Percentiles rank a stretch among this genome's conserved stretches.
These are phyloP conservation scores for Cytospora mali DNA, from an alignment of 2,329 filamentous ascomycete species.

Conservation along the genomic window DNA sequence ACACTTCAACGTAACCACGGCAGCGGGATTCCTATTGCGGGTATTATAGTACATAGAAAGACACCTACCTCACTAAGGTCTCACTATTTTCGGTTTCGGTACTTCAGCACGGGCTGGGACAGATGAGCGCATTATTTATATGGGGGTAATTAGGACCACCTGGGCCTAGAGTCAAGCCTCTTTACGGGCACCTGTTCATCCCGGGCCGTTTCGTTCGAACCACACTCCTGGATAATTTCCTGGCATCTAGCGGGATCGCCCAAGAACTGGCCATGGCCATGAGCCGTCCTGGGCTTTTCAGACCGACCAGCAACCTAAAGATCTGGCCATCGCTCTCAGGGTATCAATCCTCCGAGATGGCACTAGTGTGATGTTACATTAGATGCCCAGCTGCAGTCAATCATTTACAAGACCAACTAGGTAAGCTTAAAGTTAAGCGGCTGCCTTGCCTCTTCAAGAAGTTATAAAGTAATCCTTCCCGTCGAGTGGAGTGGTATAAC, in stretches of 20 bases:
- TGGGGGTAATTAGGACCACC: not conserved
- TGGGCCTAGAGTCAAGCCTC: not conserved
- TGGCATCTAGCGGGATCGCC: not conserved
- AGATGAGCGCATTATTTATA: not conserved
- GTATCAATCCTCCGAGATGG: not conserved
- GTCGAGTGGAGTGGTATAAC: not conserved
- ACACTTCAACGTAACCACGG: not conserved
- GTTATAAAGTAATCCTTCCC: not conserved
- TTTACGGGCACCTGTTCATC: not conserved
- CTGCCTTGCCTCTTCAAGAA: not conserved
- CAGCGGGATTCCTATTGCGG: conserved; percentile 5
- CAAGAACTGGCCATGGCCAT: not conserved
- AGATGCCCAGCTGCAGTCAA: not conserved
- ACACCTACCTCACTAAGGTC: not conserved
- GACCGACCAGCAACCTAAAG: not conserved
- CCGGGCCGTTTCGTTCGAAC: conserved; percentile 11
- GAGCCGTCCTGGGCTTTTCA: not conserved
- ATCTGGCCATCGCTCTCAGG: conserved; percentile 9
- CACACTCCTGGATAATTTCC: conserved; percentile 1
- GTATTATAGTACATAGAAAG: too few relatives aligned
- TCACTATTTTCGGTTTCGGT: conserved; percentile 8
- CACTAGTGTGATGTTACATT: not conserved
- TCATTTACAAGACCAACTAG: not conserved
- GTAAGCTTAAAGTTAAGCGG: not conserved
- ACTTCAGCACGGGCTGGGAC: not conserved